Base-by-base conservation (phyloP, 441 rosid genomes). In the Croton laevigatus region DNA sequence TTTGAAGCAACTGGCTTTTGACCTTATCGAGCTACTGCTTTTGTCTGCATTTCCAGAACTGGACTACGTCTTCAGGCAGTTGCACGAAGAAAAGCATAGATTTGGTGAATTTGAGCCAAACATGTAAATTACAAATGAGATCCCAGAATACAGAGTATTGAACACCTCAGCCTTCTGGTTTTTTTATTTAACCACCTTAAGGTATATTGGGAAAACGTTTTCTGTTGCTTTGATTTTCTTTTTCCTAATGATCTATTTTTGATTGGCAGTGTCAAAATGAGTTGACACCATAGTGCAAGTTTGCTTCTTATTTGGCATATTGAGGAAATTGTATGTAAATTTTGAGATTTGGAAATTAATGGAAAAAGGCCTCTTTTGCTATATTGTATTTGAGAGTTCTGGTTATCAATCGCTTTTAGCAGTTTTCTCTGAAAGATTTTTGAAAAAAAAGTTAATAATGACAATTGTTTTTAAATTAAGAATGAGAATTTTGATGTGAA, bases 11-110 rank as follows among this genome's bases (percentile, higher is more conserved):
- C 77, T 93, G 65, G 88, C 88, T 37, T 96, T 72, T 65, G 97
- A 89, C 75, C 86, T 96, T 69, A 76, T 93, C n/a, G 97, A 93
- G 88, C 82, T 89, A 71, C 77, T 96, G 78, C 85, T 93, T 66
- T 60, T 80, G 75, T 85, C 98, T 0, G 88, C 98, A 45, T 93
- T 93, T 66, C 97, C 98, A 0, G 99, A 95, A 74, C 73, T 93
- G 84, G 89, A 88, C 44, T 48, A 71, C 37, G 70, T 80, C 51
- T 84, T 95, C 78, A 85, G 83, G 83, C 85, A 88, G 80, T 53
- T 95, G 81, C 87, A 74, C 5, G 86, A 85, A 45, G 91, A 89
- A 65, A 95, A 89, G 59, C 87, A 87, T 52, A 84, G 78, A 72
- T 90, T 95, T 81, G 97, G 97, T 17, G 89, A 89, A 74, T 85